Evolutionary conservation across 192 early-diverging fungal species (phyloP), one percentile per base, ranked within the genome.

Genomic region (Backusella liffmaniae): DNA sequence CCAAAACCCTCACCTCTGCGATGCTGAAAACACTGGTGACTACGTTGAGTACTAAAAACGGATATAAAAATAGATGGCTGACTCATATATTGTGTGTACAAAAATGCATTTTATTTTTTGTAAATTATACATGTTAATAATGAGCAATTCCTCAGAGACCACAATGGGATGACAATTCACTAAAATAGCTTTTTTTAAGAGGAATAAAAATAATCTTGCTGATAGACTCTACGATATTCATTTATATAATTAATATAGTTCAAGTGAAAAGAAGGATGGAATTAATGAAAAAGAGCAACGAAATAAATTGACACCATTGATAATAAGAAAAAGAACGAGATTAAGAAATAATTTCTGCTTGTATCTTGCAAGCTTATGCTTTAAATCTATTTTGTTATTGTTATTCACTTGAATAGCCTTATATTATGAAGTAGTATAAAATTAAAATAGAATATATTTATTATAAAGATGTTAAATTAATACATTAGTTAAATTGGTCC

Each of bases 401-500:
- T 9, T 26, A 1, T 56, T 56, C 21, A 56, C 8, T 23, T 23
- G 21, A 21, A 21, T 53, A 53, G 3, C 49, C 16, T n/a, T 7
- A 53, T 53, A 8, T 49, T 49, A n/a, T 21, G 18, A 49, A 18
- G 23, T 29, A 26, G 4, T 5, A 29, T 62, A 26, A 62, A 62
- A 62, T 62, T 29, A 62, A 62, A 62, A 26, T 59, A 59, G 23
- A 59, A 29, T 62, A 62, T 62, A 15, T 62, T 62, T 62, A 62
- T 62, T 62, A 62, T 29, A 62, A 10, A 29, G 10, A 8, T 12
- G 26, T 29, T 29, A 62, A 62, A 62, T 62, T 29, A 62, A 62
- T 62, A 62, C 23, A 62, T 62, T 62, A 62, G 10, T 62, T 62
- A 62, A 62, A 26, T 70, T 79, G 77, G 84, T 94, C 93, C 53